A percentile compares a stretch with the other conserved stretches of the same genome.
Conservation (phyloP, 352 stramenopile species). For the Thraustotheca clavata region DNA sequence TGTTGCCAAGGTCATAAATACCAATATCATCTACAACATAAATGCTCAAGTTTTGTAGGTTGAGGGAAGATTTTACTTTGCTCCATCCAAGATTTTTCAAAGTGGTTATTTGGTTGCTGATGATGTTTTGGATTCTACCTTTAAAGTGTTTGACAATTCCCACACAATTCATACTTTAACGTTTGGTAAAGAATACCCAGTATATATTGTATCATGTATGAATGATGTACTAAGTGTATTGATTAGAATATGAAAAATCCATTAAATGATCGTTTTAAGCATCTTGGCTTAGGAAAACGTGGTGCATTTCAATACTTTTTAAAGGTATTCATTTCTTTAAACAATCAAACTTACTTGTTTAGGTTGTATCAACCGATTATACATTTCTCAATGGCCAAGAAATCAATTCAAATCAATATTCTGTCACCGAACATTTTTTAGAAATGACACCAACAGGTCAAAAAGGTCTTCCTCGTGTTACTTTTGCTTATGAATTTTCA, state of each 20-base stretch:
- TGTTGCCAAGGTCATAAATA: slow-evolving; percentile 77
- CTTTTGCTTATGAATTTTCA: slow-evolving; percentile 96
- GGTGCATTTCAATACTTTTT: slow-evolving; percentile 81
- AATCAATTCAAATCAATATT: slow-evolving; percentile 96
- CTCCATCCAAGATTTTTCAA: slow-evolving; percentile 73
- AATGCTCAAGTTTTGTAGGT: slow-evolving; percentile 31
- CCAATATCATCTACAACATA: background rate
- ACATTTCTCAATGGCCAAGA: slow-evolving; percentile 75
- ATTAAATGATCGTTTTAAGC: slow-evolving; percentile 56
- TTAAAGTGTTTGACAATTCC: slow-evolving; percentile 66
- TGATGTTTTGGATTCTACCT: slow-evolving; percentile 56
- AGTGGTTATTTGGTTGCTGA: slow-evolving; percentile 60
- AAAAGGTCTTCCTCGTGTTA: slow-evolving; percentile 84
- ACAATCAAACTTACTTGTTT: slow-evolving; percentile 6
- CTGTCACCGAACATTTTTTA: slow-evolving; percentile 94
- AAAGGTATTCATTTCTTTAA: slow-evolving; percentile 33
- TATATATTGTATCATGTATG: slow-evolving; percentile 24
- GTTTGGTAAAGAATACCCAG: slow-evolving; percentile 67
- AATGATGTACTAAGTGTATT: background rate
- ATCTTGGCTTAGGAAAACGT: slow-evolving; percentile 37
- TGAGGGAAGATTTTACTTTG: slow-evolving; percentile 71
- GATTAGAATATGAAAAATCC: slow-evolving; percentile 76
- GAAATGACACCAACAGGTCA: slow-evolving; percentile 79
- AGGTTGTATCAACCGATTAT: slow-evolving; percentile 96
- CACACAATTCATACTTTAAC: slow-evolving; percentile 55